Base-by-base conservation (phyloP, 768 basidiomycete genomes). In the Lactifluus subvellereus region DNA sequence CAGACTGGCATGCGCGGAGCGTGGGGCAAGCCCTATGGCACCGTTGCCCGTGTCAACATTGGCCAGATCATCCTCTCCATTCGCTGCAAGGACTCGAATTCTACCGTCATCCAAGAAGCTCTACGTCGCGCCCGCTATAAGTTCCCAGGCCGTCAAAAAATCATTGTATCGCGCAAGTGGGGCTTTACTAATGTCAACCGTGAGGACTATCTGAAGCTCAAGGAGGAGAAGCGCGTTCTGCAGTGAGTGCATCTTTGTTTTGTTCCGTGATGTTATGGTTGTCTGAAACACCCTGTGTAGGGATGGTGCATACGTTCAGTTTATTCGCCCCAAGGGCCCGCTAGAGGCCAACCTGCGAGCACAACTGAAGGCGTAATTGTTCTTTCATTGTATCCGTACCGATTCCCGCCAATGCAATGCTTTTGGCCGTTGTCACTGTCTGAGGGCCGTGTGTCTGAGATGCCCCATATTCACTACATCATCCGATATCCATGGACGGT, bases 1-100 rank as follows among this genome's bases (percentile, higher is more conserved):
- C 91, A 94, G 74, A 94, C 93, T 16, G 94, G 96, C 75, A 98
- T 99, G 97, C 92, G 96, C 78, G 97, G 96, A 69, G 96, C 96
- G 47, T 99, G 96, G 95, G 97, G 97, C 70, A 97, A 96, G 79
- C 94, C 97, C 48, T 95, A 97, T 76, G 95, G 94, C 68, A 93
- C 89, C 18, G 95, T 91, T 70, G 94, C 93, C 42, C 91, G 94
- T 73, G 94, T 97, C 68, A 87, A 94, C 84, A 98, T 98, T 68
- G 95, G 97, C 56, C 94, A 98, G 80, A 86, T 97, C 74, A 92
- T 98, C 75, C 80, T 88, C 38, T 88, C 86, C 59, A 88, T 98
- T 77, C 91, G 95, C 54, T 90, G 86, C 82, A 95, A 94, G 77
- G 96, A 98, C 71, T 69, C 73, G 69, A 94, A 94, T 75, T 84